phyloP scores from a whole-genome alignment of 2,329 filamentous ascomycete species.

The Tympanopsis confertula region DNA sequence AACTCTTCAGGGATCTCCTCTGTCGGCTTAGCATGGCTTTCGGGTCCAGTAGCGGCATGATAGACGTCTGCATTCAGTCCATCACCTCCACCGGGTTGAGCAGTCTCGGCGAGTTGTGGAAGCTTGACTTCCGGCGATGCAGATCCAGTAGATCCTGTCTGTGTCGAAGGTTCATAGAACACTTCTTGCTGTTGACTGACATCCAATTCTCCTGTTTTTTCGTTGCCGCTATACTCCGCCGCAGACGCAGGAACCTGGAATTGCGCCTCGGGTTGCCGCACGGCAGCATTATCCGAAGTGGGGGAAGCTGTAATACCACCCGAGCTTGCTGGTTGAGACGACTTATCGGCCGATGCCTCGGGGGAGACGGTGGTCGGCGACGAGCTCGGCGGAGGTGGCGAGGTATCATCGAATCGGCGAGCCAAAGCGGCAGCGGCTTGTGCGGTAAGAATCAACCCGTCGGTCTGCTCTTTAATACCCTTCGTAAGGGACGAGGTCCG shows the following conservation, averaged over 20 bases:
- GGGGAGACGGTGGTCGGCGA: not conserved
- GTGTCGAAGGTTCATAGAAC: not conserved
- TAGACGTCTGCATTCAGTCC: not conserved
- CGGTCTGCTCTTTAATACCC: not conserved
- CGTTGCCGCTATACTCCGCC: not conserved
- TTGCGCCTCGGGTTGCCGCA: not conserved
- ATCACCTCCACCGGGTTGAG: not conserved
- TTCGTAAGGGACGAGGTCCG: slow-evolving; percentile 1
- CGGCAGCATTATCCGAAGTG: not conserved
- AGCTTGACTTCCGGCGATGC: not conserved
- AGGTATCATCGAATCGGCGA: not conserved
- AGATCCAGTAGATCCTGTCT: not conserved
- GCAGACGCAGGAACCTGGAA: not conserved
- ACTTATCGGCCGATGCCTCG: not conserved
- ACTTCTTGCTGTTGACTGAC: slow-evolving; percentile 1
- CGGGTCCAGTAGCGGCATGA: not conserved
- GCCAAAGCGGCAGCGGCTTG: not conserved
- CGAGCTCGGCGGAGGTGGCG: not conserved
- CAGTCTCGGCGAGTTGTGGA: not conserved
- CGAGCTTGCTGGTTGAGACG: not conserved
- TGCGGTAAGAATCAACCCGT: not conserved
- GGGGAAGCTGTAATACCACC: too few species aligned
- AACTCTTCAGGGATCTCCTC: not conserved
- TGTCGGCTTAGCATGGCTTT: not conserved
- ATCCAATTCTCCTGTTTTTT: not conserved